phyloP scores from a whole-genome alignment of 2,329 filamentous ascomycete genomes.

The Pseudonectria buxi region DNA sequence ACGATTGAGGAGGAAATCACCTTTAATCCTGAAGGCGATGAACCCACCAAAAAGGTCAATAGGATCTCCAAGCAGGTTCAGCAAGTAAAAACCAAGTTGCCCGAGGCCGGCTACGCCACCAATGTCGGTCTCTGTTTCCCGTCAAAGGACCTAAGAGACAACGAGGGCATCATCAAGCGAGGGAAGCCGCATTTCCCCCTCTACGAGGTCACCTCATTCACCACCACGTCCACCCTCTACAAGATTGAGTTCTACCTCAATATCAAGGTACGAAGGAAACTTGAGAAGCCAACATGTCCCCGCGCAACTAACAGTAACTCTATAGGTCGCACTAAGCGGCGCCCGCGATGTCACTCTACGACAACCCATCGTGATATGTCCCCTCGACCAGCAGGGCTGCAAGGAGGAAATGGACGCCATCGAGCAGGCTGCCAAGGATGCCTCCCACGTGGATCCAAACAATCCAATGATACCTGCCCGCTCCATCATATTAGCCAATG shows the following conservation, averaged over 20 bases:
- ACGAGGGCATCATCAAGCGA: conserved; percentile 78
- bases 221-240: conserved; percentile 87
- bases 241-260: conserved; percentile 97
- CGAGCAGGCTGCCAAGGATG: conserved; percentile 90
- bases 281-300: neutral
- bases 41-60: conserved; percentile 85
- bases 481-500: conserved; percentile 71
- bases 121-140: conserved; percentile 90
- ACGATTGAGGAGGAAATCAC: conserved; percentile 96
- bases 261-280: conserved; percentile 66
- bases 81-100: conserved; percentile 72
- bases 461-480: conserved; percentile 88
- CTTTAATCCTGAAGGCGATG: conserved; percentile 97
- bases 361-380: conserved; percentile 92
- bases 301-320: conserved; percentile 15
- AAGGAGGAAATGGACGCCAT: conserved; percentile 99
- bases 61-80: conserved; percentile 80
- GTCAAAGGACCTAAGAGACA: conserved; percentile 77
- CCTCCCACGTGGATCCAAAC: conserved; percentile 77
- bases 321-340: conserved; percentile 76
- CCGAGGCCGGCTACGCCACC: conserved; percentile 86
- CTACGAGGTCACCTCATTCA: conserved; percentile 85
- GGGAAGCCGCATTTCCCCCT: conserved; percentile 82
- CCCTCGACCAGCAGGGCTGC: conserved; percentile 88
- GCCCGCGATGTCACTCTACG: conserved; percentile 83